These are phyloP conservation scores for Smittium mucronatum DNA, from an alignment of 371 early-diverging fungal genomes.

Conservation along the genomic window DNA sequence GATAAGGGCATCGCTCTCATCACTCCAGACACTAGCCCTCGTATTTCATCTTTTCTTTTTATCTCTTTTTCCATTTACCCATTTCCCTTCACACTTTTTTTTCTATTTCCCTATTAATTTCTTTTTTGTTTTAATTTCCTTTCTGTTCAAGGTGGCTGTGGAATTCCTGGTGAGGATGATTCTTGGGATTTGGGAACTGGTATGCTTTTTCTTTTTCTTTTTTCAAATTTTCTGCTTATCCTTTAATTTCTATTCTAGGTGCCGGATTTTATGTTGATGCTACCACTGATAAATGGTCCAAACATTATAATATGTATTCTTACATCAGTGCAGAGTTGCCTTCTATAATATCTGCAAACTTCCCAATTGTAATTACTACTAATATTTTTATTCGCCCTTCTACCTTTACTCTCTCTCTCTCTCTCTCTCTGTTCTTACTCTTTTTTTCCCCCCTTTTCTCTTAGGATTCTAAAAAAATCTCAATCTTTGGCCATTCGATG, in stretches of 20 bases:
- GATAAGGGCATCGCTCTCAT: constrained; percentile 56
- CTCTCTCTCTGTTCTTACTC: not conserved
- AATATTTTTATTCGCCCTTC: not conserved
- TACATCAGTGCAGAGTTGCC: constrained; percentile 66
- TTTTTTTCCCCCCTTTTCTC: not conserved
- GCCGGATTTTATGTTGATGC: constrained; percentile 81
- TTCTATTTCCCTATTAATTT: not conserved
- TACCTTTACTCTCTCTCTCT: not conserved
- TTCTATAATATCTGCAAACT: constrained; percentile 35
- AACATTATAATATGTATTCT: constrained; percentile 71
- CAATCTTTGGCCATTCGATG: constrained; percentile 75
- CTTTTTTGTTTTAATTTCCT: not conserved
- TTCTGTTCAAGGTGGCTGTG: constrained; percentile 20
- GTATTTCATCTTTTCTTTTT: constrained; percentile 27
- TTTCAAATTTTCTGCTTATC: not conserved
- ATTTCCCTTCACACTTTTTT: not conserved
- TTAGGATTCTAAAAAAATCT: constrained; percentile 42
- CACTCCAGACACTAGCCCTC: constrained; percentile 79
- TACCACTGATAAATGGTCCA: constrained; percentile 53
- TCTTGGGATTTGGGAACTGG: constrained; percentile 47
- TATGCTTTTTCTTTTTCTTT: not conserved
- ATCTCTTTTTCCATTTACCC: too few species aligned
- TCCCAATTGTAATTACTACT: constrained; percentile 34
- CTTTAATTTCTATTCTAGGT: constrained; percentile 15
- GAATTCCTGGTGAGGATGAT: constrained; percentile 38